phyloP scores from a whole-genome alignment of 169 alveolate genomes.

The Plasmodium yoelii region DNA sequence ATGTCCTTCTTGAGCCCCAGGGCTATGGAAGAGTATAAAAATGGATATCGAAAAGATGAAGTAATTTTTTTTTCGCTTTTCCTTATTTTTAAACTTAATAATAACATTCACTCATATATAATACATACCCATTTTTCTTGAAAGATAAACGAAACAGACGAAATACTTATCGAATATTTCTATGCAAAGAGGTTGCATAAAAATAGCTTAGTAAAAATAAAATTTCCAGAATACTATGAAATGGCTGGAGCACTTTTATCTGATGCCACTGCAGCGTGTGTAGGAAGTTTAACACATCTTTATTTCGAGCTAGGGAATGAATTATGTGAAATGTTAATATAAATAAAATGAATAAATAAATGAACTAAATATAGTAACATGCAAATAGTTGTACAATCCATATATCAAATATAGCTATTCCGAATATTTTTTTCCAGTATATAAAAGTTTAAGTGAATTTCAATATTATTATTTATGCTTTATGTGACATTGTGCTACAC shows the following conservation, averaged over 20 bases:
- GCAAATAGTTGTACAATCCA: too few relatives aligned
- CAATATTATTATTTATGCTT: too few relatives aligned
- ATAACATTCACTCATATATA: neutral
- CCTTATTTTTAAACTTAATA: conserved; percentile 13
- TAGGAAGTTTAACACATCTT: conserved; percentile 81
- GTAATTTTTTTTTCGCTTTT: conserved; percentile 46
- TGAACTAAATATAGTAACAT: too few relatives aligned
- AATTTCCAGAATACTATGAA: conserved; percentile 81
- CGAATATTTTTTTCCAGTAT: too few relatives aligned
- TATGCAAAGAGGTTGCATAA: conserved; percentile 63
- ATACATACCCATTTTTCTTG: conserved; percentile 63
- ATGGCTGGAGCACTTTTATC: conserved; percentile 86
- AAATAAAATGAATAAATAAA: neutral
- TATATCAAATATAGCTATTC: too few relatives aligned
- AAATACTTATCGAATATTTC: conserved; percentile 45
- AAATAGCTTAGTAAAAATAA: conserved; percentile 81
- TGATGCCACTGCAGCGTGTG: conserved; percentile 86
- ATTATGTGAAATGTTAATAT: conserved; percentile 80
- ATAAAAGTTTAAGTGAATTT: too few relatives aligned
- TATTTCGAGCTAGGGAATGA: conserved; percentile 85
- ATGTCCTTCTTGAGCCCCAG: conserved; percentile 80
- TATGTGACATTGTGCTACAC: too few relatives aligned
- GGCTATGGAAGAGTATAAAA: conserved; percentile 84
- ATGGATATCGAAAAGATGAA: conserved; percentile 79
- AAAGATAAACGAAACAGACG: conserved; percentile 77